Evolutionary conservation across 1,139 yeast genomes (phyloP).

Genomic region (Yamadazyma songkhlaensis): DNA sequence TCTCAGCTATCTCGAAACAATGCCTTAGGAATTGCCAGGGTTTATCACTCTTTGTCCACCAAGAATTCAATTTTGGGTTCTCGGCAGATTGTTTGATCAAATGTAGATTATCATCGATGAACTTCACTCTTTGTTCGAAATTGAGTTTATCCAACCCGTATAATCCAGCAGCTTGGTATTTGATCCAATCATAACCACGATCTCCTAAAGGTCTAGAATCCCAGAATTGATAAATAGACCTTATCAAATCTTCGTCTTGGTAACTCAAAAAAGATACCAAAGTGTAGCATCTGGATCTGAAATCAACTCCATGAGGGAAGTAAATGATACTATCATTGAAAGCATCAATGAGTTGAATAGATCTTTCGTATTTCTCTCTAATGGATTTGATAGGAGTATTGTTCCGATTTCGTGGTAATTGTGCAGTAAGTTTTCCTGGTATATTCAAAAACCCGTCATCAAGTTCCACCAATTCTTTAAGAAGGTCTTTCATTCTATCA

Average conservation of each 20-base stretch:
- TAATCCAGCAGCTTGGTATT: slow-evolving; percentile 39
- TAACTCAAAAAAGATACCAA: slow-evolving; percentile 35
- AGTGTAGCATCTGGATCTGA: slow-evolving; percentile 44
- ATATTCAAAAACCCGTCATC: slow-evolving; percentile 28
- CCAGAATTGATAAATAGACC: slow-evolving; percentile 41
- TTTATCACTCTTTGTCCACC: slow-evolving; percentile 41
- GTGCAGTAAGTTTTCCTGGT: slow-evolving; percentile 18
- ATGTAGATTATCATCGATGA: slow-evolving; percentile 22
- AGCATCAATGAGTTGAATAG: slow-evolving; percentile 20
- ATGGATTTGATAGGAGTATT: neutral
- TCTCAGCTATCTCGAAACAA: slow-evolving; percentile 30
- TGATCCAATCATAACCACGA: slow-evolving; percentile 37
- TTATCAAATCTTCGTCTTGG: slow-evolving; percentile 34
- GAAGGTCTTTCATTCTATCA: slow-evolving; percentile 20
- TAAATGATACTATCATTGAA: slow-evolving; percentile 29
- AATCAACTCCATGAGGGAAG: slow-evolving; percentile 40
- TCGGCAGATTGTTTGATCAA: slow-evolving; percentile 27
- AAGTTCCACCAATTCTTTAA: slow-evolving; percentile 20
- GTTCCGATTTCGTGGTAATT: slow-evolving; percentile 12
- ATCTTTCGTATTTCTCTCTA: slow-evolving; percentile 21
- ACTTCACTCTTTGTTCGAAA: slow-evolving; percentile 23
- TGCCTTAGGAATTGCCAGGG: slow-evolving; percentile 42
- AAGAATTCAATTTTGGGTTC: slow-evolving; percentile 23
- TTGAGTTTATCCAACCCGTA: slow-evolving; percentile 31
- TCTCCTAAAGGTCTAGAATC: slow-evolving; percentile 32